Evolutionary conservation across 2,329 filamentous ascomycete genomes (phyloP), one percentile per base, ranked within the genome.

Genomic region (Trichophyton rubrum): DNA sequence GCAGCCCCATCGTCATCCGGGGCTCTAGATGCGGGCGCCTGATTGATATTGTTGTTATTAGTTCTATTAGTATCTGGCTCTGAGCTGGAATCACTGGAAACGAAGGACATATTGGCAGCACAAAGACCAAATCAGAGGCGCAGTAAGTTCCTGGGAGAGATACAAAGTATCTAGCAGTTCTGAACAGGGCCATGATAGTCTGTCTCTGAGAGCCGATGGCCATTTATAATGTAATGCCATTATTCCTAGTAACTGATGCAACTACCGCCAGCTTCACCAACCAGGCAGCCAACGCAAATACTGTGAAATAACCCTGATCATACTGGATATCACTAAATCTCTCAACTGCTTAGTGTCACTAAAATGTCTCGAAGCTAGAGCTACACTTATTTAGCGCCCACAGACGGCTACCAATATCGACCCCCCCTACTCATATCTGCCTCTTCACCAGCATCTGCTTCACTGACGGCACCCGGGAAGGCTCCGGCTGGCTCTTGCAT

Each of bases 1-100:
- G 62, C 61, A 9, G 60, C 62, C 58, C 60, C 62, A 17, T 60
- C 57, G 40, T 64, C 62, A 6, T 27, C 40, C 2, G 56, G 3
- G 13, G 22, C 20, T 24, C 38, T 40, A 33, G 56, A 13, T 38
- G 33, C 33, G 3, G 33, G 13, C 13, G 9, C 7, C 33, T 38
- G 33, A 6, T 38, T 38, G 33, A 7, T 30, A 30, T 38, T 38
- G 33, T 38, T 38, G 11, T 4, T 38, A 8, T 9, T 30, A 33
- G 35, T 47, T 6, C 38, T 38, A 11, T 27, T 33, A 4, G 3
- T 20, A 20, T 9, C 56, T n/a, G 20, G 9, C 17, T 38, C 56
- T 22, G 56, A 33, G 56, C 20, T 24, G 24, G 56, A 59, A 59
- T 22, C 20, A 7, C 55, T 57, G 49, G 27, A 24, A 30, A 15